Evolutionary conservation across 768 basidiomycete species (phyloP), one percentile per base, ranked within the genome.

Genomic region (Tylopilus balloui): DNA sequence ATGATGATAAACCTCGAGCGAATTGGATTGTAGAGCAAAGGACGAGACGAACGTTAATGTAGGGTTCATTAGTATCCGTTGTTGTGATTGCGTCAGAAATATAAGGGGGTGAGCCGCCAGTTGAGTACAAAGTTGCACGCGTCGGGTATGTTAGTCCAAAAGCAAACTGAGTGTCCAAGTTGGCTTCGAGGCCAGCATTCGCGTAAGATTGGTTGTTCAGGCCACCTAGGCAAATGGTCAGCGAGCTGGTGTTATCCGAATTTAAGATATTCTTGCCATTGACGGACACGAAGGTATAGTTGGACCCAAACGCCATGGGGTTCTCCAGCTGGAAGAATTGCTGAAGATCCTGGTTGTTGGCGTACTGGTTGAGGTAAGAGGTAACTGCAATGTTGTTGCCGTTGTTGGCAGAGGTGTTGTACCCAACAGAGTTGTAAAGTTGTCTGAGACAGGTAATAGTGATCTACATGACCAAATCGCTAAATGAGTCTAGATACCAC

Each of bases 121-220:
- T 87, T 0, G 84, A 78, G 55, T 71, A 86, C 55, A 81, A 82
- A 4, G 75, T 79, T 6, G 69, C 71, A 3, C 77, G 77, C 6
- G 77, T 84, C 1, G 85, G 85, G 59, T 75, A 76, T 5, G 81
- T 72, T 23, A 88, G 47, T 17, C 86, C 86, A 50, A 77, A 82
- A 1, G 77, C 82, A 62, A 80, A 84, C 57, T 87, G 84, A 4
- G 77, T 75, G 52, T 88, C 85, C 23, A 88, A 66, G 53, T 83
- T 74, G 3, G 85, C 86, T 62, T 90, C 88, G 4, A 49, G 58
- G 1, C 85, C 84, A 14, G 85, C 79, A 13, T 69, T 65, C 0
- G 64, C 65, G n/a, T 68, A 36, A 40, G 55, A 78, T 59, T 89
- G 85, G 50, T 75, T 73, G 58, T 88, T 85, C 50, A 68, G 32